Conservation (phyloP, 495 filamentous ascomycete species). For the Podospora australis region DNA sequence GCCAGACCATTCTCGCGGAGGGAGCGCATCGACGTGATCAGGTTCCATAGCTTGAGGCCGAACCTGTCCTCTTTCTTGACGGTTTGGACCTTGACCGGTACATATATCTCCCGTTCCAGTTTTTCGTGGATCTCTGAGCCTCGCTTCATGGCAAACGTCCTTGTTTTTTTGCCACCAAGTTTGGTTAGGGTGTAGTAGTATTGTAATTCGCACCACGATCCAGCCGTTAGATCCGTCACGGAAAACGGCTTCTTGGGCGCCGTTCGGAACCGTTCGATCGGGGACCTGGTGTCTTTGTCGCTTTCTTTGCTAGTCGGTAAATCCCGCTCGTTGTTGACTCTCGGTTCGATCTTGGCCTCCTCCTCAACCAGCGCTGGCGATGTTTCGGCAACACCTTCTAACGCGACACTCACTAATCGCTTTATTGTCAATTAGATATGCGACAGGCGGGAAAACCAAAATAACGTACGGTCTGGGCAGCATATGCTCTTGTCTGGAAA, state of each 20-base stretch:
- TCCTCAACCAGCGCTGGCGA: neutral
- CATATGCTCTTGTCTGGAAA: too few relatives aligned
- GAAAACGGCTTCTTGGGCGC: slow-evolving; percentile 74
- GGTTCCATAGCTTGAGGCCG: slow-evolving; percentile 84
- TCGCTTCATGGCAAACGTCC: slow-evolving; percentile 74
- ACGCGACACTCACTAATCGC: slow-evolving; percentile 58
- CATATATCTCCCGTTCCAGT: slow-evolving; percentile 80
- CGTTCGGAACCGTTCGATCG: slow-evolving; percentile 66
- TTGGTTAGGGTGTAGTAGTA: slow-evolving; percentile 79
- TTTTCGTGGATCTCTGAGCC: slow-evolving; percentile 72
- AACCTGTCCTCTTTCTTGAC: slow-evolving; percentile 72
- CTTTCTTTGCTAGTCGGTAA: too few relatives aligned
- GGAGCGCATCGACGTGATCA: slow-evolving; percentile 75
- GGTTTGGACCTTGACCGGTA: slow-evolving; percentile 63
- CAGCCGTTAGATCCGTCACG: slow-evolving; percentile 81
- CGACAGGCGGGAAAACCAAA: neutral
- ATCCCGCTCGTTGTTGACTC: too few relatives aligned
- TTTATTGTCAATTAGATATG: slow-evolving; percentile 34
- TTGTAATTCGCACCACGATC: slow-evolving; percentile 94
- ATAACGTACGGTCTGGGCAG: slow-evolving; percentile 46
- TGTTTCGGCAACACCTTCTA: slow-evolving; percentile 14
- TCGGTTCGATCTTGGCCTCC: neutral
- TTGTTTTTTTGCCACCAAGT: slow-evolving; percentile 60
- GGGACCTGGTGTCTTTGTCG: slow-evolving; percentile 31
- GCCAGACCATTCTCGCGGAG: slow-evolving; percentile 75